Base-by-base conservation (phyloP, 345 rosid genomes). In the Arabidopsis thaliana region DNA sequence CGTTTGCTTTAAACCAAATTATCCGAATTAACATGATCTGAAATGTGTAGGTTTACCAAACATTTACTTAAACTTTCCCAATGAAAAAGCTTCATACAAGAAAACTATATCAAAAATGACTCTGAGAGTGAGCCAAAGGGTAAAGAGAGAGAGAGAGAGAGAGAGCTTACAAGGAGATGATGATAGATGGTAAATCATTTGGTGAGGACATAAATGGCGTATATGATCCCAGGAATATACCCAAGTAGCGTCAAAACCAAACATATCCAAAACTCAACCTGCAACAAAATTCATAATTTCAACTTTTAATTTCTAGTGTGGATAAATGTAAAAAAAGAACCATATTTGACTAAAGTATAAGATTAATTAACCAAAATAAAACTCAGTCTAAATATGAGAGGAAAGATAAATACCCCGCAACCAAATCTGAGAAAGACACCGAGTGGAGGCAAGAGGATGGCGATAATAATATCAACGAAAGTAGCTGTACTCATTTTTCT, bases 181-280 rank as follows among this genome's bases (percentile, higher is more conserved):
- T 63, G 34, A 33, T 40, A 7, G 44, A 62, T 64, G 58, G 46
- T 82, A 64, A n/a, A 73, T 86, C 83, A 69, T 87, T 86, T 87
- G 82, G 93, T 89, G 77, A 91, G 79, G 74, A 78, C 80, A 79
- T 86, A 93, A 73, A 90, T 13, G 2, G 96, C 97, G 42, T 90
- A 93, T 2, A 90, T 77, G 72, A 90, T 93, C 36, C 98, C 98
- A 69, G 98, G 98, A 51, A 90, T 22, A 68, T 85, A 93, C 0
- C 98, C 95, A 0, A 90, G 53, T 6, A 93, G 6, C 11, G 95
- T 90, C 38, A 93, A 79, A 2, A 88, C 6, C 81, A 93, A 80
- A 82, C 96, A 93, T 84, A 93, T 93, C 97, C 97, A 92, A 67
- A 92, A 90, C 84, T 90, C 93, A 38, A 44, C 82, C 96, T 92